Percentiles rank a stretch among this genome's conserved stretches.
phyloP scores from a whole-genome alignment of 257 asterid genomes.

The Eustoma russellianum region DNA sequence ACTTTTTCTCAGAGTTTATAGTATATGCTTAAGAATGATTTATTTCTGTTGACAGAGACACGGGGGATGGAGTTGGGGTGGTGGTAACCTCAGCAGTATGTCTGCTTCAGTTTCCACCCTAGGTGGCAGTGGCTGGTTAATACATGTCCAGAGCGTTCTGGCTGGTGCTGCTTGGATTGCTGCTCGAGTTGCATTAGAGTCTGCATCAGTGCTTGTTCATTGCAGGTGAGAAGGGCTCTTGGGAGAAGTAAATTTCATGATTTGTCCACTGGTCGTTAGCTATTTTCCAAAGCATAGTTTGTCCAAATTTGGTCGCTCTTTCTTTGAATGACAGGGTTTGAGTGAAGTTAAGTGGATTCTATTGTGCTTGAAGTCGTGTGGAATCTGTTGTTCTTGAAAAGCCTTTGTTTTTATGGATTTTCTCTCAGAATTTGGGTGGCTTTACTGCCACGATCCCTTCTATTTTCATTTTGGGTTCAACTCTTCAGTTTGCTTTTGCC shows the following conservation, averaged over 20 bases:
- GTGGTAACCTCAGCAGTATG: conserved; percentile 99
- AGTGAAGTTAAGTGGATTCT: too few species aligned
- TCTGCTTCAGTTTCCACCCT: conserved; percentile 96
- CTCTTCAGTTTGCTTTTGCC: too few species aligned
- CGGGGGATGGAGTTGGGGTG: conserved; percentile 99
- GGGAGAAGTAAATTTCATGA: conserved; percentile 1
- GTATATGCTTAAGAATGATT: conserved; percentile 11
- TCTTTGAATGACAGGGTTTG: too few species aligned
- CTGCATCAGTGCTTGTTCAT: conserved; percentile 96
- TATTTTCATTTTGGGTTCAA: too few species aligned
- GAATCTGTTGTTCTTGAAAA: too few species aligned
- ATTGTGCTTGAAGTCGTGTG: too few species aligned
- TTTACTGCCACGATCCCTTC: too few species aligned
- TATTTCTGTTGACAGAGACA: conserved; percentile 50
- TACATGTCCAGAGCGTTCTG: conserved; percentile 88
- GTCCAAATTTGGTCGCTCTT: too few species aligned
- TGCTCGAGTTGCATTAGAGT: conserved; percentile 93
- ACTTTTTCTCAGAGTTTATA: not conserved
- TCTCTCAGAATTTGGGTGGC: too few species aligned
- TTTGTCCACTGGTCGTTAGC: not conserved
- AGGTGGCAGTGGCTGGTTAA: conserved; percentile 98
- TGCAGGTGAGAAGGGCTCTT: conserved; percentile 58
- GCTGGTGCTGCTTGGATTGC: conserved; percentile 99
- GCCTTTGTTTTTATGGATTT: too few species aligned
- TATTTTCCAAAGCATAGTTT: too few species aligned